These are phyloP conservation scores for Hypoxylon sp. DNA, from an alignment of 2,329 filamentous ascomycete genomes.

Conservation along the genomic window DNA sequence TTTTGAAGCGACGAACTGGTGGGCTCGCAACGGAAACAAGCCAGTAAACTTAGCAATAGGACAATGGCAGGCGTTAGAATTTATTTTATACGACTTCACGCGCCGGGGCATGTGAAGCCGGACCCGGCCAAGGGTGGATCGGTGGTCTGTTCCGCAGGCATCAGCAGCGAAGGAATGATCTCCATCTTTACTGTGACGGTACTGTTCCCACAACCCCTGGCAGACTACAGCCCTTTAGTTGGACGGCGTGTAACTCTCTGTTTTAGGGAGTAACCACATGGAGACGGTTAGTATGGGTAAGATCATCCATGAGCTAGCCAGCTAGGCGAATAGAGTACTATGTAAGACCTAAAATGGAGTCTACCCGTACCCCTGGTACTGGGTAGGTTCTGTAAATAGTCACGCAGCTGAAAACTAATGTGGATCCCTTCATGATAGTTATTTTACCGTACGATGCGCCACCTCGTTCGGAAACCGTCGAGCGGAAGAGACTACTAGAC, in stretches of 20 bases:
- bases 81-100: conserved; percentile 42
- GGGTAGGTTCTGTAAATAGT: conserved; percentile 38
- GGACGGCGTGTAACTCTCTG: conserved; percentile 44
- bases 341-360: conserved; percentile 45
- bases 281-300: conserved; percentile 28
- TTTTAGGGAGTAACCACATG: conserved; percentile 41
- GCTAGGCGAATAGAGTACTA: conserved; percentile 27
- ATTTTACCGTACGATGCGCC: conserved; percentile 35
- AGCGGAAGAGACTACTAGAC: conserved; percentile 7
- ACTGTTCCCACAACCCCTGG: conserved; percentile 33
- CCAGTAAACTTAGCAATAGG: conserved; percentile 38
- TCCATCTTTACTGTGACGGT: conserved; percentile 37
- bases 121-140: conserved; percentile 29
- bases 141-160: conserved; percentile 17
- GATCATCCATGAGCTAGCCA: conserved; percentile 32
- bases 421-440: conserved; percentile 24
- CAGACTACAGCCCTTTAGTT: conserved; percentile 24
- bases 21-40: conserved; percentile 37
- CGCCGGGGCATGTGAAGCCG: conserved; percentile 25
- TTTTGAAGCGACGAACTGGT: conserved; percentile 38
- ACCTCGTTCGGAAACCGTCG: conserved; percentile 12
- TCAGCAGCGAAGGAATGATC: conserved; percentile 35
- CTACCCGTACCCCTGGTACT: conserved; percentile 28
- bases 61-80: conserved; percentile 30
- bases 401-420: conserved; percentile 25